Conservation (phyloP, 129 eudicot species). For the Kitagawia praeruptora region DNA sequence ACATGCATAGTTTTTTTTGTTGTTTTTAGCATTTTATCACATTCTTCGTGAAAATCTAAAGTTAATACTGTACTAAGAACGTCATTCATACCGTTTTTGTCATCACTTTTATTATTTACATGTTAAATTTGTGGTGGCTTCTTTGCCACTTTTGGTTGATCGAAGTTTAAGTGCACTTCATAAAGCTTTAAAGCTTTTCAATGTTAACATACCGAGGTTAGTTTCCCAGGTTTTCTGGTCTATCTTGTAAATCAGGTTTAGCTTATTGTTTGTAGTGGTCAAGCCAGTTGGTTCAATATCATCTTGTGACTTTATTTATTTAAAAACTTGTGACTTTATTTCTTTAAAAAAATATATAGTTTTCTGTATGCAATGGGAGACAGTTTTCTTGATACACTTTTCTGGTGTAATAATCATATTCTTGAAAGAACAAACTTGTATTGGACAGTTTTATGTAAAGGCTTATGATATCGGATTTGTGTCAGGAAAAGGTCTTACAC, state of each 20-base stretch:
- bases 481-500: constrained; percentile 74
- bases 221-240: background rate
- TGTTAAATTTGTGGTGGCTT: background rate
- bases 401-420: background rate
- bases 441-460: background rate
- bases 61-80: background rate
- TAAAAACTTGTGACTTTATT: background rate
- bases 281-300: background rate
- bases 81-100: background rate
- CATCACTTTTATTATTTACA: background rate
- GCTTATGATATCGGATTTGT: background rate
- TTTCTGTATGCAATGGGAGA: background rate
- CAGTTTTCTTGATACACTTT: background rate
- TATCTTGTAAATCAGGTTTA: background rate
- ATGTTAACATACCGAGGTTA: background rate
- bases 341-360: background rate
- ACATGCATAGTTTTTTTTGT: background rate
- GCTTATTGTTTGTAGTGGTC: background rate
- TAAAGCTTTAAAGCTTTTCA: background rate
- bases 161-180: background rate
- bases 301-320: background rate
- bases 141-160: background rate
- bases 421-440: background rate
- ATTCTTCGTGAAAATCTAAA: background rate
- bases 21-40: background rate